Base-by-base conservation (phyloP, 768 basidiomycete species). In the Hypsizygus marmoreus region DNA sequence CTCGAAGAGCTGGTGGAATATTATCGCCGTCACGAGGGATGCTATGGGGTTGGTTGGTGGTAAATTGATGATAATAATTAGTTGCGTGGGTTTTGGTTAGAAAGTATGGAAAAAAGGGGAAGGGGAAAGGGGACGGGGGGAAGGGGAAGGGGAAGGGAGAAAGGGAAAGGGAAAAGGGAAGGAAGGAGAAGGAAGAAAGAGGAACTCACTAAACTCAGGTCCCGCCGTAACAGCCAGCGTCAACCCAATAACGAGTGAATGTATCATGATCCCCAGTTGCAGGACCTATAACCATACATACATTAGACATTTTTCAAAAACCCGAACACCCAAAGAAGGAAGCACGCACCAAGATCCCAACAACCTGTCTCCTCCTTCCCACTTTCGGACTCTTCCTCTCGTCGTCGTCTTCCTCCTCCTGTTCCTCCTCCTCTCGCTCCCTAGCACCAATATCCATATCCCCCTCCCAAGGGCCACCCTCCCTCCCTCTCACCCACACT, bases 1-100 rank as follows among this genome's bases (percentile, higher is more conserved):
- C 57, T 91, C 90, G 54, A 91, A 92, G 8, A 91, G 70, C 56
- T 92, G 90, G 59, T 92, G 91, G 62, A 91, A 91, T 19, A 81
- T 69, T 24, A 91, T 80, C 1, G 88, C 88, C 4, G 84, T 79
- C 10, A 86, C 76, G 2, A 91, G 75, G 0, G 86, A 84, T 2
- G 84, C 88, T 89, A 28, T 28, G 5, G 33, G 1, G 29, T 2
- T n/a, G n/a, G 17, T 37, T 24, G 13, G 31, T 34, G 13, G 43
- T 31, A 16, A 35, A 2, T 1, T 8, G 13, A 53, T 29, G 25
- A 19, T 12, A 28, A 39, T 5, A 51, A n/a, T n/a, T n/a, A n/a
- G n/a, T n/a, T n/a, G n/a, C n/a, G n/a, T n/a, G n/a, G n/a, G n/a
- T n/a, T n/a, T n/a, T n/a, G n/a, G n/a, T n/a, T n/a, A n/a, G n/a